Base-by-base conservation (phyloP, 148 eudicot genomes). In the Agrostemma githago region DNA sequence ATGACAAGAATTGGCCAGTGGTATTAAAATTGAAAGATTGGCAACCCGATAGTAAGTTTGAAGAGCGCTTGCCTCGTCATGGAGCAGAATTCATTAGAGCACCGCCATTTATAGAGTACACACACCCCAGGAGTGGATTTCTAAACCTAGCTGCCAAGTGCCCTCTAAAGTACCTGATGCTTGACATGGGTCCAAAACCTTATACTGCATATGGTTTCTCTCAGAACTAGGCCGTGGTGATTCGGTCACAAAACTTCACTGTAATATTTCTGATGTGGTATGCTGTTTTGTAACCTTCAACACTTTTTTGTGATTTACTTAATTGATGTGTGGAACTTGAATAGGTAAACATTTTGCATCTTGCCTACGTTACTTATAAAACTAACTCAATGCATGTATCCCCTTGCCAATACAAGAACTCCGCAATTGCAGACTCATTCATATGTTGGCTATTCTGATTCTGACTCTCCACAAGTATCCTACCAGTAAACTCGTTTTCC, bases 101-200 rank as follows among this genome's bases (percentile, higher is more conserved):
- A 6, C 85, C 89, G 85, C 93, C 96, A 48, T 87, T 83, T 76
- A 79, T 80, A 72, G 91, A 91, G 82, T 91, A 91, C 38, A 91
- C 91, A 15, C 91, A 91, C 76, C 96, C 89, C 21, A 66, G 34
- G 34, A 44, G 81, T 43, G 96, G 96, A 37, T 68, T 83, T 79
- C 74, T 89, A n/a, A 89, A 91, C 75, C 57, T 91, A 70, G 89
- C 93, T 44, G 68, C 93, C 44, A 80, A 82, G 75, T 79, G 83
- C 79, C 89, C 91, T 8, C 6, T 21, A 3, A 0, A 39, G 0
- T 66, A 75, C 16, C 71, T 89, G 72, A 89, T 87, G 83, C 93
- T 91, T 10, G 96, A 89, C 72, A 74, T 91, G 77, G 96, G 96
- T 43, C 91, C 93, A 15, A 91, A 89, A 82, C 83, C 96, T 39